Evolutionary conservation across 805 yeast genomes (phyloP).

Genomic region (Metschnikowia borealis): DNA sequence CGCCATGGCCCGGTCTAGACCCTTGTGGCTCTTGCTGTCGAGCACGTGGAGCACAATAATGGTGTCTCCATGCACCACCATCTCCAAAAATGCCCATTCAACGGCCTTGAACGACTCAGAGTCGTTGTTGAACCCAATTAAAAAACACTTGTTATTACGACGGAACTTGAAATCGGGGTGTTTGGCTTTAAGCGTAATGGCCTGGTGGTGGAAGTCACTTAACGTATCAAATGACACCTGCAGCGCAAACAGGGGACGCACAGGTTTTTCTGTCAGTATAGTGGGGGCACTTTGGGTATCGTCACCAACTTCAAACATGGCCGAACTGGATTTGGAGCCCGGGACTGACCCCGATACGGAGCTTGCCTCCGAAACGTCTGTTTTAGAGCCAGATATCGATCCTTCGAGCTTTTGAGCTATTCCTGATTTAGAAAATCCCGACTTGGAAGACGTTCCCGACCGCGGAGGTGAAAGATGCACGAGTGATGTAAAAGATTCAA

Average conservation of each 20-base stretch:
- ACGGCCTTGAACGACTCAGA: constrained; percentile 37
- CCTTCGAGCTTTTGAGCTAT: neutral
- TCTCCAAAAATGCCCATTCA: constrained; percentile 43
- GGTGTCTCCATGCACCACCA: constrained; percentile 43
- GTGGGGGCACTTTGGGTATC: neutral
- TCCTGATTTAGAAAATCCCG: neutral
- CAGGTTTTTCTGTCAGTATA: neutral
- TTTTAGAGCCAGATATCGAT: too few relatives aligned
- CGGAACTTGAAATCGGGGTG: constrained; percentile 43
- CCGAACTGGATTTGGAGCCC: neutral
- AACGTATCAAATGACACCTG: constrained; percentile 43
- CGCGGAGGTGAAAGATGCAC: constrained; percentile 5
- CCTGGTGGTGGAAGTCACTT: constrained; percentile 27
- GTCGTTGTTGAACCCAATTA: constrained; percentile 38
- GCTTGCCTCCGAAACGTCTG: too few relatives aligned
- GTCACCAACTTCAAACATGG: neutral
- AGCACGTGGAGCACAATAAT: constrained; percentile 39
- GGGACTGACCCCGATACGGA: too few relatives aligned
- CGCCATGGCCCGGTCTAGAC: constrained; percentile 30
- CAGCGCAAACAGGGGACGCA: constrained; percentile 27
- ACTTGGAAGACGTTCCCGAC: too few relatives aligned
- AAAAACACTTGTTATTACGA: constrained; percentile 40
- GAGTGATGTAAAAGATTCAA: constrained; percentile 15
- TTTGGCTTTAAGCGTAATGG: constrained; percentile 38
- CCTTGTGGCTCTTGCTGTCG: constrained; percentile 29